Conservation (phyloP, 306 rosid genomes). For the Abrus precatorius region DNA sequence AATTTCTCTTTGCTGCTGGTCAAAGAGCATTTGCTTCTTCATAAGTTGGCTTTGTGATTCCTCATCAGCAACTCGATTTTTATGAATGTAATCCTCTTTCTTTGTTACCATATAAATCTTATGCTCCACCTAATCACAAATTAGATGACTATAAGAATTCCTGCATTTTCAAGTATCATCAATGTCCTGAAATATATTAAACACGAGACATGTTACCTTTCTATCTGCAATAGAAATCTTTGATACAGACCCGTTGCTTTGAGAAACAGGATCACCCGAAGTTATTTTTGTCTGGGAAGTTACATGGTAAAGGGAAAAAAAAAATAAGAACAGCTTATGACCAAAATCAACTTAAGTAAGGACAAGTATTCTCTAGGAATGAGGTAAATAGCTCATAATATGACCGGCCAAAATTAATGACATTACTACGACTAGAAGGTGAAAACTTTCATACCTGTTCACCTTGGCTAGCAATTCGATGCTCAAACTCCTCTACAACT, state of each 20-base stretch:
- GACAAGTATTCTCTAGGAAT: background rate
- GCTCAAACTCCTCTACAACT: constrained; percentile 90
- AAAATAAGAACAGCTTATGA: constrained; percentile 33
- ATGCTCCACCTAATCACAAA: constrained; percentile 57
- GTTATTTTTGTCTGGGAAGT: constrained; percentile 59
- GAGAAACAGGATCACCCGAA: constrained; percentile 56
- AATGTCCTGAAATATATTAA: constrained; percentile 40
- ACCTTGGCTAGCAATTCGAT: constrained; percentile 70
- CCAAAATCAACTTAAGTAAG: constrained; percentile 28
- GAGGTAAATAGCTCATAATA: background rate
- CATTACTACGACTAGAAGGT: background rate
- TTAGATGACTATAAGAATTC: constrained; percentile 31
- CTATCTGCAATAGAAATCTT: constrained; percentile 58
- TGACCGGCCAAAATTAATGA: background rate
- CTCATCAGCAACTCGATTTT: constrained; percentile 55
- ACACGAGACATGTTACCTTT: constrained; percentile 55
- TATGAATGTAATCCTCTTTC: constrained; percentile 53
- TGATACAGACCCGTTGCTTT: constrained; percentile 55
- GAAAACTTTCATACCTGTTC: constrained; percentile 64
- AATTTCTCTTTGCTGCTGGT: constrained; percentile 83
- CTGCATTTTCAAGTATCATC: constrained; percentile 31
- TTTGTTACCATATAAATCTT: constrained; percentile 48
- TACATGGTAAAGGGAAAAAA: constrained; percentile 12
- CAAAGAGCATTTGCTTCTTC: constrained; percentile 72
- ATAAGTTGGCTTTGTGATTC: constrained; percentile 62